A percentile compares a stretch with the other conserved stretches of the same genome.
phyloP scores from a whole-genome alignment of 1,284 basidiomycete species.

The Ustilago lituana region DNA sequence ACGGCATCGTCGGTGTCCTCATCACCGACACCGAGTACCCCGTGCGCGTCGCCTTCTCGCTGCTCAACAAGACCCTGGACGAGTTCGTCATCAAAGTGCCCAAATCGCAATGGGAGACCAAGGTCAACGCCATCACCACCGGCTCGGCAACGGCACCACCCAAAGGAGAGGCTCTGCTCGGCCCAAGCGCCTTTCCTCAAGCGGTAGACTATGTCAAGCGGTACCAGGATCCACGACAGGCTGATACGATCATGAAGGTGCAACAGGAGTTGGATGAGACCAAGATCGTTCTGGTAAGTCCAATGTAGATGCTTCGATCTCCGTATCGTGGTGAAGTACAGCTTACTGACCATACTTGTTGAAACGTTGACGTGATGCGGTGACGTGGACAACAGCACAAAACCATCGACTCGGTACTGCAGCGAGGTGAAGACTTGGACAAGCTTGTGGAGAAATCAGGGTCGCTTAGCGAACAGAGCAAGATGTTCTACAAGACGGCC shows the following conservation, averaged over 20 bases:
- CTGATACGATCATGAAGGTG: slow-evolving; percentile 97
- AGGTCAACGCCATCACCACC: slow-evolving; percentile 59
- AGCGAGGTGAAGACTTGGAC: slow-evolving; percentile 96
- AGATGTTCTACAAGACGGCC: slow-evolving; percentile 89
- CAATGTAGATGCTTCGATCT: no score
- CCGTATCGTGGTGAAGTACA: no score
- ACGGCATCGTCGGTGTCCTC: slow-evolving; percentile 77
- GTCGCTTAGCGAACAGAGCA: slow-evolving; percentile 86
- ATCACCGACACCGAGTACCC: slow-evolving; percentile 97
- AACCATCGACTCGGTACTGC: slow-evolving; percentile 96
- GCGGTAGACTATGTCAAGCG: slow-evolving; percentile 84
- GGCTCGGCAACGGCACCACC: slow-evolving; percentile 55
- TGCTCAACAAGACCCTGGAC: slow-evolving; percentile 92
- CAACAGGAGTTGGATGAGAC: slow-evolving; percentile 99
- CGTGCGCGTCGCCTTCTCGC: slow-evolving; percentile 92
- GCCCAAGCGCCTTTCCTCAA: slow-evolving; percentile 69
- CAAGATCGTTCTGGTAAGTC: slow-evolving; percentile 79
- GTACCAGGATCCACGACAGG: slow-evolving; percentile 97
- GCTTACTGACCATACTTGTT: no score
- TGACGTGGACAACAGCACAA: slow-evolving; percentile 74
- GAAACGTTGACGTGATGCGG: neutral
- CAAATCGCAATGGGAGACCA: slow-evolving; percentile 72
- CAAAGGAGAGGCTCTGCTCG: slow-evolving; percentile 62
- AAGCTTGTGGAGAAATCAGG: slow-evolving; percentile 95
- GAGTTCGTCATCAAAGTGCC: slow-evolving; percentile 87